These are phyloP conservation scores for Cryphonectria carpinicola DNA, from an alignment of 2,329 filamentous ascomycete genomes.

Conservation along the genomic window DNA sequence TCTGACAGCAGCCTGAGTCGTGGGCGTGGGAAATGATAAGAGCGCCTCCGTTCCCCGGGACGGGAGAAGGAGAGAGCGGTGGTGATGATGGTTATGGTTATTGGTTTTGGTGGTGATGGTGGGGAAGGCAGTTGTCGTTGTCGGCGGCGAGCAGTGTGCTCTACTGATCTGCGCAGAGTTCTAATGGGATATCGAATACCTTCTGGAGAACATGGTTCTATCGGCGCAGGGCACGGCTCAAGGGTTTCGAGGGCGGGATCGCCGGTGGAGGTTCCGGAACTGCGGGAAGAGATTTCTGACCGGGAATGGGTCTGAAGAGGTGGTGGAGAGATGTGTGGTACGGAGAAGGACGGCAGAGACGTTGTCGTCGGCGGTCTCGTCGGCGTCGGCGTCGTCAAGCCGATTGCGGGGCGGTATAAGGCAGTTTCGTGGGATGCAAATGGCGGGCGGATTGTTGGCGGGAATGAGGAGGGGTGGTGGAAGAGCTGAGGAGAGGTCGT, in stretches of 20 bases:
- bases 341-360: not conserved
- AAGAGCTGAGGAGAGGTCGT: not conserved
- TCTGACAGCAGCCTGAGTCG: not conserved
- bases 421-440: not conserved
- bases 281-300: not conserved
- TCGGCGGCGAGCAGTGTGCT: not conserved
- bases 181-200: not conserved
- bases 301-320: not conserved
- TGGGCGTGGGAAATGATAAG: not conserved
- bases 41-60: not conserved
- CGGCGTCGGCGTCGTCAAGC: not conserved
- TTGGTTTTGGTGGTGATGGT: not conserved
- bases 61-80: not conserved
- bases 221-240: not conserved
- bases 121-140: no score
- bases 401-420: not conserved
- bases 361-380: not conserved
- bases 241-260: not conserved
- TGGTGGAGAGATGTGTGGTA: not conserved
- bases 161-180: not conserved
- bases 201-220: not conserved
- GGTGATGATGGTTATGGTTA: not conserved
- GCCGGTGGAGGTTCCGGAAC: not conserved
- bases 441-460: slow-evolving; percentile 7
- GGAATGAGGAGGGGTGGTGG: not conserved